These are phyloP conservation scores for Vitis hybrid DNA, from an alignment of 177 flowering plant genomes.

Conservation along the genomic window DNA sequence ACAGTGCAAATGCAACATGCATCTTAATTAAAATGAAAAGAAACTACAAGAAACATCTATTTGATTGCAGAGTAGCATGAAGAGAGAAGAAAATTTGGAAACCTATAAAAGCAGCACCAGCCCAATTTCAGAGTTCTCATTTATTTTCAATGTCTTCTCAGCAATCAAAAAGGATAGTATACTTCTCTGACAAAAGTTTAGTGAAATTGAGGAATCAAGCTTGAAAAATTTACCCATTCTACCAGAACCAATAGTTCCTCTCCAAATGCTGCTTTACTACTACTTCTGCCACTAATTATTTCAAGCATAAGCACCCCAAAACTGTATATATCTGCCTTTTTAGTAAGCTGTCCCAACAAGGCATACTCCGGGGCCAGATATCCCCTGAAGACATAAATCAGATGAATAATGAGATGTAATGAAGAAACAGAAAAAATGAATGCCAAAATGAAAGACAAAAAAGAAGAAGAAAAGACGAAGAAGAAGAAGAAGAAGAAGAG, in stretches of 20 bases:
- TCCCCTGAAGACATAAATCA: slow-evolving; percentile 51
- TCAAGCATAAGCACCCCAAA: slow-evolving; percentile 87
- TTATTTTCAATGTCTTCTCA: background rate
- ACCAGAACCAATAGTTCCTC: slow-evolving; percentile 55
- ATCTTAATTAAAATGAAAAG: no score
- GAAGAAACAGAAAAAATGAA: background rate
- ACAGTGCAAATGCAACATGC: no score
- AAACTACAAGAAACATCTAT: background rate
- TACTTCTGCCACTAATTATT: slow-evolving; percentile 74
- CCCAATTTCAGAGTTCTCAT: background rate
- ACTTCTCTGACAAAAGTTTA: background rate
- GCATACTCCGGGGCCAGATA: slow-evolving; percentile 91
- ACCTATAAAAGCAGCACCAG: background rate
- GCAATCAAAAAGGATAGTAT: background rate
- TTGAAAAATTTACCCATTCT: slow-evolving; percentile 61
- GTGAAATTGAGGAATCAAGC: background rate
- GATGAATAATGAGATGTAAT: background rate
- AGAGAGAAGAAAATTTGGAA: background rate
- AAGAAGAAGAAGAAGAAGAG: no score
- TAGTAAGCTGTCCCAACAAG: slow-evolving; percentile 65
- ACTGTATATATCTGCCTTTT: slow-evolving; percentile 85
- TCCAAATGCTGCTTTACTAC: slow-evolving; percentile 63
- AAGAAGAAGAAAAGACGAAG: background rate
- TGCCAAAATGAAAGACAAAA: background rate
- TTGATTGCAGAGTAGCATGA: background rate